Percentiles rank a stretch among this genome's conserved stretches.
Evolutionary conservation across 768 basidiomycete genomes (phyloP).

Genomic region (Auricularia auricula-judae): DNA sequence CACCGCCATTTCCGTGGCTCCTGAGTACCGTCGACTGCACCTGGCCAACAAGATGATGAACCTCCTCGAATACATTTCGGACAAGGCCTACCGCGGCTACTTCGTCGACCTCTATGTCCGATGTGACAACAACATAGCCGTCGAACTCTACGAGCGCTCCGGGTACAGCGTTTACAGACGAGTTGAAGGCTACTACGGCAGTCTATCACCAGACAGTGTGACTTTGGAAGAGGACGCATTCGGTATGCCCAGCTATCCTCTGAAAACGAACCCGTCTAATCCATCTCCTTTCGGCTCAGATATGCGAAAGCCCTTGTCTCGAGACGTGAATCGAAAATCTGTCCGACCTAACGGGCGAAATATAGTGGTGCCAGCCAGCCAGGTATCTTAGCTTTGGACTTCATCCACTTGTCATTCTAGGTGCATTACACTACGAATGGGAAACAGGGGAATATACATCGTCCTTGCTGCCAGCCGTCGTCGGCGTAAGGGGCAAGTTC

Average conservation of each 20-base stretch:
- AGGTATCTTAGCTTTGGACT: constrained; percentile 21
- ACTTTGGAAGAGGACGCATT: constrained; percentile 85
- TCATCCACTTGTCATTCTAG: not conserved
- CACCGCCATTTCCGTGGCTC: constrained; percentile 89
- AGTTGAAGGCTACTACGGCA: constrained; percentile 84
- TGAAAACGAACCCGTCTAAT: not conserved
- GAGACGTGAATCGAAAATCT: constrained; percentile 22
- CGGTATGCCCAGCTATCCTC: constrained; percentile 39
- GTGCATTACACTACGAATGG: not conserved
- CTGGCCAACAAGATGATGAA: constrained; percentile 82
- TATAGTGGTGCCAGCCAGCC: constrained; percentile 24
- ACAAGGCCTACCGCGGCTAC: constrained; percentile 68
- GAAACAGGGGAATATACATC: too few relatives aligned
- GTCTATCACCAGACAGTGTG: constrained; percentile 61
- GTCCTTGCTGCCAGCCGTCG: not conserved
- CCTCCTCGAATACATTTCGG: constrained; percentile 76
- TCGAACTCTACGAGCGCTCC: constrained; percentile 83
- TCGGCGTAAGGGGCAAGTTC: constrained; percentile 23
- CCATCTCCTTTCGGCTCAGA: constrained; percentile 16
- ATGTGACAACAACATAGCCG: constrained; percentile 74
- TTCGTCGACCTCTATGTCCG: constrained; percentile 96
- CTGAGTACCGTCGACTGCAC: constrained; percentile 79
- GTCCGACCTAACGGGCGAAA: constrained; percentile 26
- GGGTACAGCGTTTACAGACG: constrained; percentile 89
- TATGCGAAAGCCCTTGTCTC: constrained; percentile 33